Evolutionary conservation across 2,329 filamentous ascomycete genomes (phyloP).

Genomic region (Ascomycota sp.): DNA sequence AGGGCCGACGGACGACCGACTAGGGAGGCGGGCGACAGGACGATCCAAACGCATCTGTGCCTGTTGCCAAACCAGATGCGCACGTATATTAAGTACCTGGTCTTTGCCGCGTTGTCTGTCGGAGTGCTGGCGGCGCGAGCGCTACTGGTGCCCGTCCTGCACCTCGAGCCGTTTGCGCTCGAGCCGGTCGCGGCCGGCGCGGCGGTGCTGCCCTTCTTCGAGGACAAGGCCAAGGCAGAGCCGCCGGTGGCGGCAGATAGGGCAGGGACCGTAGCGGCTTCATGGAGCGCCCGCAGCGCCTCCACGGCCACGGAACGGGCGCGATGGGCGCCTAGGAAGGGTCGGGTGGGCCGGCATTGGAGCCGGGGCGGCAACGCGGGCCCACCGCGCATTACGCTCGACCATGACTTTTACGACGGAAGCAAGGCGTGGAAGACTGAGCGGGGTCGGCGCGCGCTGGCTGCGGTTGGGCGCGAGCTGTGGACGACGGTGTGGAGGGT

Average conservation of each 20-base stretch:
- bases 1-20: constrained; percentile 34
- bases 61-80: constrained; percentile 73
- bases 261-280: no score
- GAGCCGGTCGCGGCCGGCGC: constrained; percentile 14
- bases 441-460: constrained; percentile 13
- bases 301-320: constrained; percentile 6
- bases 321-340: constrained; percentile 8
- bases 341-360: constrained; percentile 13
- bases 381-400: constrained; percentile 32
- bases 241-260: constrained; percentile 6
- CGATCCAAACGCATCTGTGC: constrained; percentile 76
- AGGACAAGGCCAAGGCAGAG: constrained; percentile 34
- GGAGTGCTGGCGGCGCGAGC: constrained; percentile 30
- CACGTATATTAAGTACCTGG: constrained; percentile 62
- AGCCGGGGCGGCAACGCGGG: constrained; percentile 20
- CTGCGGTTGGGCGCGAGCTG: constrained; percentile 37
- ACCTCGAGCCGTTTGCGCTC: constrained; percentile 31
- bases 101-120: constrained; percentile 34
- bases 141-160: constrained; percentile 33
- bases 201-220: constrained; percentile 21
- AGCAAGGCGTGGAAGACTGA: constrained; percentile 13
- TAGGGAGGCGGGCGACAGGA: constrained; percentile 24
- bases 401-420: constrained; percentile 24
- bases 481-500: constrained; percentile 41
- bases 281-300: constrained; percentile 4